Evolutionary conservation across 371 early-diverging fungal genomes (phyloP), one percentile per base, ranked within the genome.

Genomic region (Cokeromyces recurvatus): DNA sequence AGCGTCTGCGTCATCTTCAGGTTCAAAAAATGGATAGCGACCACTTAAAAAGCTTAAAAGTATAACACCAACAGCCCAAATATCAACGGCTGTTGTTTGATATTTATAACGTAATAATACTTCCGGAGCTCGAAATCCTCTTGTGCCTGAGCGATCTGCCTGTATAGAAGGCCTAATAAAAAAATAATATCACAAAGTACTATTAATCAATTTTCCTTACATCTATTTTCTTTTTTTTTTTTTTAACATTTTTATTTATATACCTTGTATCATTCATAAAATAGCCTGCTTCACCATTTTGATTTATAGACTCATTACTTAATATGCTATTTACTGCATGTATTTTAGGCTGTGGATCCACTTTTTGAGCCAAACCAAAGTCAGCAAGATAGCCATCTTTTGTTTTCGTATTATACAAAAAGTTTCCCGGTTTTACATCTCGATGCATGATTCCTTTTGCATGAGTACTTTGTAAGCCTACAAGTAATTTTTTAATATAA

Each of bases 71-170:
- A 82, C 95, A 0, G 94, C 82, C 98, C 98, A 98, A 2, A 94
- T 72, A 64, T 94, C 95, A 25, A 94, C 84, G 0, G 86, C 79
- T 49, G 42, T 34, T 29, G 32, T 51, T 43, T 57, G 38, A n/a
- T 34, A 27, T 15, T 22, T 9, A 27, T 37, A 46, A 23, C 37
- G 29, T 3, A 43, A 17, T 15, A 66, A 41, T 69, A 89, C 87
- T 61, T 99, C 99, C 0, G 99, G 99, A 5, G 99, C 95, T 19
- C 98, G 78, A 55, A 97, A 99, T 17, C 99, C 99, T 40, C 97
- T 73, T 1, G 99, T 99, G 12, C 99, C 99, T 11, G 97, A 98
- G n/a, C 99, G 83, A 48, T 86, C 87, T 1, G 97, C 99, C 32
- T 78, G 69, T 6, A 95, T 63, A 8, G 67, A 48, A 7, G 90